phyloP scores from a whole-genome alignment of 345 rosid genomes.

The Turnera subulata region DNA sequence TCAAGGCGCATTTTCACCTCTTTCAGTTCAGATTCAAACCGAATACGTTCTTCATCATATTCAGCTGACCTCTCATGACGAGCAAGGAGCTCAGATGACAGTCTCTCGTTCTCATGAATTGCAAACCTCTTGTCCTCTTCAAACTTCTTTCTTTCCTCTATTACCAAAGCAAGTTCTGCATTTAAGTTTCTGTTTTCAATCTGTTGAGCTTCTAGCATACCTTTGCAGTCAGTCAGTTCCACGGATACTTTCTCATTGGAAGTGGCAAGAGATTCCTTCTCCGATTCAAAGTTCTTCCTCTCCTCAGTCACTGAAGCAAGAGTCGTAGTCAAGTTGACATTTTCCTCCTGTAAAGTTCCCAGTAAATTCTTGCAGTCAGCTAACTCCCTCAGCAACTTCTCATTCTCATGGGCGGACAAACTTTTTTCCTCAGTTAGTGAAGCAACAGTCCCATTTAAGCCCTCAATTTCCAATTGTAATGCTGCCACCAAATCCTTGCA shows the following conservation, averaged over 20 bases:
- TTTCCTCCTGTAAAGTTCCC: conserved; percentile 52
- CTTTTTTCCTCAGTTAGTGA: conserved; percentile 43
- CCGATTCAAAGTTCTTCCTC: conserved; percentile 18
- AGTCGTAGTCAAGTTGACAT: conserved; percentile 34
- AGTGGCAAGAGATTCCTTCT: conserved; percentile 33
- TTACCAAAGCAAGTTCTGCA: conserved; percentile 34
- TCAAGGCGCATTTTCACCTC: conserved; percentile 40
- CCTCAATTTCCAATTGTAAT: conserved; percentile 54
- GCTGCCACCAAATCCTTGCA: conserved; percentile 36
- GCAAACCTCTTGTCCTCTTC: conserved; percentile 49
- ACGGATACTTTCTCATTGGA: conserved; percentile 38
- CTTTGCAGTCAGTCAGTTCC: conserved; percentile 44
- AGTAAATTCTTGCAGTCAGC: conserved; percentile 47
- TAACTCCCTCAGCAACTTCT: conserved; percentile 49
- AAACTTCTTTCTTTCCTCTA: conserved; percentile 47
- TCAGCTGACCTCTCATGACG: conserved; percentile 47
- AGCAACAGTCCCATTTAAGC: conserved; percentile 38
- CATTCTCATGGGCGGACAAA: conserved; percentile 36
- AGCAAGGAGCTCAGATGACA: conserved; percentile 47
- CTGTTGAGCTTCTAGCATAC: conserved; percentile 40
- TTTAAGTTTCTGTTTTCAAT: conserved; percentile 48
- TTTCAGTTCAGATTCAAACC: conserved; percentile 40
- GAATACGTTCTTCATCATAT: conserved; percentile 33
- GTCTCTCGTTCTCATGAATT: conserved; percentile 47
- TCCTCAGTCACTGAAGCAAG: conserved; percentile 21